phyloP scores from a whole-genome alignment of 176 grass and related monocot genomes.

The Avena insularis region DNA sequence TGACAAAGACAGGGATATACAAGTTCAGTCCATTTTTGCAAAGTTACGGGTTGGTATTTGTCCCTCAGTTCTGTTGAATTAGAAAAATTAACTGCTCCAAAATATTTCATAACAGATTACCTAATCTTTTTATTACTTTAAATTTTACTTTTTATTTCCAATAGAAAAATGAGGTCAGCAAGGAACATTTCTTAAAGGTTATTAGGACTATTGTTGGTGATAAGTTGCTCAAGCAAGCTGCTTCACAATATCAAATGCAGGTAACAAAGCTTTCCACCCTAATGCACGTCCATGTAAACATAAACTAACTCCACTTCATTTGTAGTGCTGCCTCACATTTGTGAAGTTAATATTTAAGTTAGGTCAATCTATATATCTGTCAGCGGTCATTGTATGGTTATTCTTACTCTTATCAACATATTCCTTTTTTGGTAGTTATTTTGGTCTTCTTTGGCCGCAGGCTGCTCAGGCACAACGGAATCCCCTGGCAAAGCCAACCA shows the following conservation, averaged over 20 bases:
- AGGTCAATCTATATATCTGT: constrained; percentile 26
- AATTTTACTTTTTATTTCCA: constrained; percentile 39
- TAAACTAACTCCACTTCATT: constrained; percentile 22
- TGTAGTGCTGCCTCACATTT: constrained; percentile 16
- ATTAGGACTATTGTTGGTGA: constrained; percentile 98
- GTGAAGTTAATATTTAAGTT: constrained; percentile 23
- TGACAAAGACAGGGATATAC: constrained; percentile 88
- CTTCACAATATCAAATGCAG: constrained; percentile 85
- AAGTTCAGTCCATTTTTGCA: constrained; percentile 83
- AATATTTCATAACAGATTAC: constrained; percentile 22
- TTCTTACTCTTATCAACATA: constrained; percentile 31
- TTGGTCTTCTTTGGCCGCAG: constrained; percentile 47
- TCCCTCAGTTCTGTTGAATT: constrained; percentile 34
- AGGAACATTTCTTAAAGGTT: constrained; percentile 92
- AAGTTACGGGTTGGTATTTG: constrained; percentile 80
- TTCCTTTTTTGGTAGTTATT: constrained; percentile 45
- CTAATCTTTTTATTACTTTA: constrained; percentile 31
- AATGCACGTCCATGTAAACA: constrained; percentile 26
- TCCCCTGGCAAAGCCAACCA: constrained; percentile 59
- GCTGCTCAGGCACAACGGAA: constrained; percentile 54
- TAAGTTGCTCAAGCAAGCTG: constrained; percentile 91
- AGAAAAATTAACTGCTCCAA: constrained; percentile 1
- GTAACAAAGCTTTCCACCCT: constrained; percentile 53
- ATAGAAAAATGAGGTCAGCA: constrained; percentile 94
- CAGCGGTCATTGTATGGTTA: constrained; percentile 8